These are phyloP conservation scores for Mycena metata DNA, from an alignment of 768 basidiomycete genomes.

Conservation along the genomic window DNA sequence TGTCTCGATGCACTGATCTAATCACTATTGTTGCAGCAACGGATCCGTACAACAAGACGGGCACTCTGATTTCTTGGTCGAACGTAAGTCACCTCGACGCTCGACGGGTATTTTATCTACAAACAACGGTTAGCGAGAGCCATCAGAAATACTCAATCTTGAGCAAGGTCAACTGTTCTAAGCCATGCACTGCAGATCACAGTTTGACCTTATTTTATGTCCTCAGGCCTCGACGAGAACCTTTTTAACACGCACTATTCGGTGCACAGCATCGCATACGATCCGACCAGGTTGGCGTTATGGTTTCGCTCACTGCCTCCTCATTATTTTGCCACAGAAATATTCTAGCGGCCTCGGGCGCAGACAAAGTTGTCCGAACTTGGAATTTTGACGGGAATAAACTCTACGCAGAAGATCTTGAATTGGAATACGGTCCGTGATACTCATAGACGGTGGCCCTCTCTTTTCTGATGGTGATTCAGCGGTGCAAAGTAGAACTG, in stretches of 20 bases:
- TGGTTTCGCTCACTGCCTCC: neutral
- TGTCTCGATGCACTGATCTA: neutral
- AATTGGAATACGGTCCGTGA: neutral
- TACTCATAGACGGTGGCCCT: neutral
- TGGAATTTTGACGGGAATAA: constrained; percentile 17
- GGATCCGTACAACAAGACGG: constrained; percentile 61
- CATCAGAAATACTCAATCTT: constrained; percentile 24
- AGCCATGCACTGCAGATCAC: too few relatives aligned
- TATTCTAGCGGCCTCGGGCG: constrained; percentile 12
- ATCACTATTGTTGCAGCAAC: constrained; percentile 39
- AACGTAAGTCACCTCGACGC: constrained; percentile 42
- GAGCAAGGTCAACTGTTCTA: constrained; percentile 13
- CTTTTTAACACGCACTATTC: constrained; percentile 61
- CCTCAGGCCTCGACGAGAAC: constrained; percentile 31
- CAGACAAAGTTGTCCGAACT: constrained; percentile 19
- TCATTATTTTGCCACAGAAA: constrained; percentile 32
- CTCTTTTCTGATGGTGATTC: constrained; percentile 38
- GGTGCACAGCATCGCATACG: constrained; percentile 68
- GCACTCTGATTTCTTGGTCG: constrained; percentile 60
- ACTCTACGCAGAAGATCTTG: neutral
- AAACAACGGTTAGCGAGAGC: constrained; percentile 34
- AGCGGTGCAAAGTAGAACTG: constrained; percentile 29
- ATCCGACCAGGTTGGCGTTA: constrained; percentile 59
- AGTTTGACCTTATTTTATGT: too few relatives aligned
- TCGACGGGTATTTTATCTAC: constrained; percentile 25